Percentiles rank a stretch among this genome's conserved stretches.
These are phyloP conservation scores for Agrocybe praecox DNA, from an alignment of 768 basidiomycete species.

Conservation along the genomic window DNA sequence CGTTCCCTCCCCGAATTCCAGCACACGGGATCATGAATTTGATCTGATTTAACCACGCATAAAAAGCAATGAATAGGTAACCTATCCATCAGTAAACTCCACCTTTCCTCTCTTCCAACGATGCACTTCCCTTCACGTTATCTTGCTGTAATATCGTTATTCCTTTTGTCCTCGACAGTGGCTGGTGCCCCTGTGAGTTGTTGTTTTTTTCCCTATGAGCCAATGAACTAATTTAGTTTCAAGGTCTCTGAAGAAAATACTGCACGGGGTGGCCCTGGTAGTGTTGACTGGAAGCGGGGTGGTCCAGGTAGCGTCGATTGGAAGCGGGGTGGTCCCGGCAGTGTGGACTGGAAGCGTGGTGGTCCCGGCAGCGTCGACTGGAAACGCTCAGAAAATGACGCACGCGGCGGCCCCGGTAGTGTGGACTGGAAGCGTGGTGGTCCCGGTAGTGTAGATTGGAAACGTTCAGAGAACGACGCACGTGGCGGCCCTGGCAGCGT, in stretches of 20 bases:
- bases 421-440: conserved; percentile 13
- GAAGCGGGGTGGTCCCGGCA: conserved; percentile 10
- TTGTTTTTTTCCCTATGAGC: conserved; percentile 5
- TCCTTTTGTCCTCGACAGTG: conserved; percentile 30
- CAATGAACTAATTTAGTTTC: conserved; percentile 7
- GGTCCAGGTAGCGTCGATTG: conserved; percentile 1
- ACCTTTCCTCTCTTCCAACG: conserved; percentile 19
- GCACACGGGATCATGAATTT: conserved; percentile 33
- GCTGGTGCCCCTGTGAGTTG: conserved; percentile 40
- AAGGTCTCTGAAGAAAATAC: conserved; percentile 17
- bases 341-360: conserved; percentile 19
- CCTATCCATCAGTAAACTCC: conserved; percentile 24
- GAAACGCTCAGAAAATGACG: conserved; percentile 11
- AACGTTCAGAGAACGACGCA: conserved; percentile 1
- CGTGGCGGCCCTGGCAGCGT: conserved; percentile 1
- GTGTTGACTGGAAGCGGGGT: conserved; percentile 20
- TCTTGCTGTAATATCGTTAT: conserved; percentile 32
- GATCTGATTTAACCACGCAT: conserved; percentile 37
- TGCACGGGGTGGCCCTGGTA: conserved; percentile 3
- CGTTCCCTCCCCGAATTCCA: conserved; percentile 28
- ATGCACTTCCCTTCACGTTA: conserved; percentile 38
- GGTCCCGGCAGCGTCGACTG: conserved; percentile 16
- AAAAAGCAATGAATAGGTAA: conserved; percentile 30
- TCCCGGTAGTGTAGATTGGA: conserved; percentile 15
- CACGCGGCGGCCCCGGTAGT: conserved; percentile 1